Evolutionary conservation across 2,329 filamentous ascomycete genomes (phyloP).

Genomic region (Colletotrichum horii): DNA sequence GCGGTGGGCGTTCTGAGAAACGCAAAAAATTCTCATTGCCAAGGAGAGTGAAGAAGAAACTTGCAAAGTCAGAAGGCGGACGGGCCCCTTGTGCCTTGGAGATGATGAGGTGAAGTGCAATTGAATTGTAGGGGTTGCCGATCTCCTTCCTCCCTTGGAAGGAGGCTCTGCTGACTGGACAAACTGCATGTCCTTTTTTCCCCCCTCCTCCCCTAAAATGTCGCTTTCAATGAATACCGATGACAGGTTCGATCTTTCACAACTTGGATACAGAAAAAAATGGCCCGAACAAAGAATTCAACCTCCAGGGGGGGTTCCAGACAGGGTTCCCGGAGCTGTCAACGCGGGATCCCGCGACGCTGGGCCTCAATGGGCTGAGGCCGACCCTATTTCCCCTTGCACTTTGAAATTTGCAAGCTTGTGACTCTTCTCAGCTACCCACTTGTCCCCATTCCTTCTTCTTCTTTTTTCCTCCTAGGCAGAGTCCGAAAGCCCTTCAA

Average conservation of each 20-base stretch:
- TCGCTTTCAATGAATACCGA: not conserved
- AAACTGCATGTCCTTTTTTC: not conserved
- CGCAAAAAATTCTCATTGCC: not conserved
- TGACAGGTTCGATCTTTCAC: not conserved
- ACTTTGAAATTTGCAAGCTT: not conserved
- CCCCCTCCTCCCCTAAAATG: not conserved
- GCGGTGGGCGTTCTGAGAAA: not conserved
- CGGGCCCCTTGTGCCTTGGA: not conserved
- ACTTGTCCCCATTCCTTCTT: not conserved
- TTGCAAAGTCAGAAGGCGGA: not conserved
- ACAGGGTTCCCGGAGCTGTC: slow-evolving; percentile 18
- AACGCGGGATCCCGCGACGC: slow-evolving; percentile 17
- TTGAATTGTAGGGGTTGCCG: not conserved
- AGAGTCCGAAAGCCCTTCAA: not conserved
- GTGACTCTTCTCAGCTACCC: slow-evolving; percentile 4
- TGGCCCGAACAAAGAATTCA: not conserved
- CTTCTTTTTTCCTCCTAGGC: not conserved
- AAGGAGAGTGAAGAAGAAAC: not conserved
- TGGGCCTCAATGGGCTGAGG: not conserved
- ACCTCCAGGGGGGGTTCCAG: not conserved
- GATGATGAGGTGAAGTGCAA: not conserved
- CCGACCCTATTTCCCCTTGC: not conserved
- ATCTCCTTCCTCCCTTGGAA: slow-evolving; percentile 1
- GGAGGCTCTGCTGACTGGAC: not conserved
- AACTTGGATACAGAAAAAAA: not conserved